These are phyloP conservation scores for Psophocarpus tetragonolobus DNA, from an alignment of 306 rosid species.

Conservation along the genomic window DNA sequence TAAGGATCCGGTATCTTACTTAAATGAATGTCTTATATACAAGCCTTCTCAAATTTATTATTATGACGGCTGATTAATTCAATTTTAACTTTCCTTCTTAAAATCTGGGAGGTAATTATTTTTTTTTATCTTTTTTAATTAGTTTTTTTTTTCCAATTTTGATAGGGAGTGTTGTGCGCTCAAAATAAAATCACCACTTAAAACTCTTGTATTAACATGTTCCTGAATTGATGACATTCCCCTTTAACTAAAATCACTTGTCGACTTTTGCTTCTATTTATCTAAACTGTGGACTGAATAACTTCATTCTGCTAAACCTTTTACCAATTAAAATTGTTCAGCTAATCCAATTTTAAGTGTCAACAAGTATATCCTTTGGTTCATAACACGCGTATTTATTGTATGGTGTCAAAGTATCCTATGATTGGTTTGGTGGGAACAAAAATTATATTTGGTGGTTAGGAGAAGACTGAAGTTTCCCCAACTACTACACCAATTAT, in stretches of 20 bases:
- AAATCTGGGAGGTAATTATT: too few species aligned
- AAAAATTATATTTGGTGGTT: conserved; percentile 36
- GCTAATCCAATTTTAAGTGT: neutral
- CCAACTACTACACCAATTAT: conserved; percentile 33
- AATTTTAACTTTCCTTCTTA: too few species aligned
- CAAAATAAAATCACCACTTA: neutral
- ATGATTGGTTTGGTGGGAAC: conserved; percentile 24
- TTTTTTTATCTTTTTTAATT: too few species aligned
- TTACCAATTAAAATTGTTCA: neutral
- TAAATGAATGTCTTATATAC: too few species aligned
- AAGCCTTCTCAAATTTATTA: too few species aligned
- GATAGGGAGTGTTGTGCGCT: neutral
- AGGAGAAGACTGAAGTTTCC: conserved; percentile 23
- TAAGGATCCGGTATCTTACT: too few species aligned
- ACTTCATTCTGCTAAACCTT: neutral
- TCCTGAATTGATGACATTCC: neutral
- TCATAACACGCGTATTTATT: neutral
- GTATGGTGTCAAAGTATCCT: neutral
- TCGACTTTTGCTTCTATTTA: neutral
- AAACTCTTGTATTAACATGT: too few species aligned
- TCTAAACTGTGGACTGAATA: neutral
- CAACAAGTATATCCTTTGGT: neutral
- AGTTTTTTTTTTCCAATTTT: too few species aligned
- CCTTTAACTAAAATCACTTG: neutral
- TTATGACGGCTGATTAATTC: too few species aligned